Conservation (phyloP, 2,329 filamentous ascomycete species). For the Orbilia oligospora region DNA sequence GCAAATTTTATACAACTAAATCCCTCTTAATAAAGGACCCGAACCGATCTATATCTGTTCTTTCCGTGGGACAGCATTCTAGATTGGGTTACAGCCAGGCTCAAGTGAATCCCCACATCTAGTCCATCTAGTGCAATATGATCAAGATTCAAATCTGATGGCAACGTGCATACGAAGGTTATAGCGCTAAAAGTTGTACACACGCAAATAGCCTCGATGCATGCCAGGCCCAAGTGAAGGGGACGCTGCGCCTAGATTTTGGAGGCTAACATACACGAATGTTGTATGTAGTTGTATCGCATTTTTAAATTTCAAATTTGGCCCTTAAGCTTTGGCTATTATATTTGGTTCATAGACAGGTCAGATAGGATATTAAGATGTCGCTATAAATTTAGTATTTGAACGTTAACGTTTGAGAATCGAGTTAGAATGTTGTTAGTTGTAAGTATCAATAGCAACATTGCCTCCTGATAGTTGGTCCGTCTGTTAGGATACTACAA, state of each 20-base stretch:
- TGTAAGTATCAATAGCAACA: background rate
- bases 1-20: background rate
- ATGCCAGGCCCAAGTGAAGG: background rate
- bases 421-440: background rate
- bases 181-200: background rate
- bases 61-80: background rate
- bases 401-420: background rate
- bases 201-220: background rate
- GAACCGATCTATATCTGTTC: background rate
- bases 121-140: background rate
- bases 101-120: background rate
- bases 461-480: background rate
- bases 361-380: no score
- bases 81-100: background rate
- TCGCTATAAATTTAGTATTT: background rate
- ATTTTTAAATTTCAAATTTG: no score
- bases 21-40: background rate
- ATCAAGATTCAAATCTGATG: background rate
- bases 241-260: background rate
- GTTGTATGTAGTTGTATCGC: no score
- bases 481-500: background rate
- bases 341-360: background rate
- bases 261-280: background rate
- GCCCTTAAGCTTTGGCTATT: no score
- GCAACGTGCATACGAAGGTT: background rate